phyloP scores from a whole-genome alignment of 129 eudicot species.

The Flaveria robusta region DNA sequence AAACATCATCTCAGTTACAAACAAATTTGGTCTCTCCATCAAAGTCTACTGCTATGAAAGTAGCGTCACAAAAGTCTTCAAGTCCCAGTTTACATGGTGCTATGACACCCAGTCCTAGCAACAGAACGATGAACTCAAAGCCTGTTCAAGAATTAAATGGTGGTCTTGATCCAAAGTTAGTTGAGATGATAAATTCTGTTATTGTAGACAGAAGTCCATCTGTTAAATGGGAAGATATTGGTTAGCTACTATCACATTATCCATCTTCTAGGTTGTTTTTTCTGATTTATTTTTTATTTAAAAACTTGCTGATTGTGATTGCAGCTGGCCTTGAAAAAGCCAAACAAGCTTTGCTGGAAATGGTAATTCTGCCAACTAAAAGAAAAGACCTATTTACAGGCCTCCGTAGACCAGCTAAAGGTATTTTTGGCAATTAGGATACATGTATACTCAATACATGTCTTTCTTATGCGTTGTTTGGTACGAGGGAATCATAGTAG shows the following conservation, averaged over 20 bases:
- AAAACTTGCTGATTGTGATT: slow-evolving; percentile 13
- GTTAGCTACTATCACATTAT: slow-evolving; percentile 46
- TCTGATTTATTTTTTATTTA: background rate
- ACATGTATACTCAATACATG: background rate
- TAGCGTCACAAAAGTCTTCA: slow-evolving; percentile 41
- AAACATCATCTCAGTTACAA: slow-evolving; percentile 41
- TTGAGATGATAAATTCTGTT: slow-evolving; percentile 90
- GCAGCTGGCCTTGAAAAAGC: slow-evolving; percentile 99
- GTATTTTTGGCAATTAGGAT: slow-evolving; percentile 36
- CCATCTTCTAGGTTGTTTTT: background rate
- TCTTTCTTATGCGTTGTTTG: background rate
- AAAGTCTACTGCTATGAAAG: slow-evolving; percentile 37
- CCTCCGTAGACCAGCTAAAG: slow-evolving; percentile 92
- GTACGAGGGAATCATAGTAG: too few relatives aligned
- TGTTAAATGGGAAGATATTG: slow-evolving; percentile 99
- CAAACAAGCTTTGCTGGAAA: slow-evolving; percentile 89
- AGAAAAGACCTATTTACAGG: slow-evolving; percentile 96
- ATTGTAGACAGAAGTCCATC: slow-evolving; percentile 94
- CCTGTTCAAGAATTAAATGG: slow-evolving; percentile 49
- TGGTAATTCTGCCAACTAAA: slow-evolving; percentile 94
- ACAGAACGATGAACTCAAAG: slow-evolving; percentile 45
- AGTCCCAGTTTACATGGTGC: slow-evolving; percentile 42
- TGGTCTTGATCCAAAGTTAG: slow-evolving; percentile 73
- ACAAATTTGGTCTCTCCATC: slow-evolving; percentile 37
- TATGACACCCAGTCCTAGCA: slow-evolving; percentile 40